phyloP scores from a whole-genome alignment of 768 basidiomycete genomes.

The Tulasnella sp. region DNA sequence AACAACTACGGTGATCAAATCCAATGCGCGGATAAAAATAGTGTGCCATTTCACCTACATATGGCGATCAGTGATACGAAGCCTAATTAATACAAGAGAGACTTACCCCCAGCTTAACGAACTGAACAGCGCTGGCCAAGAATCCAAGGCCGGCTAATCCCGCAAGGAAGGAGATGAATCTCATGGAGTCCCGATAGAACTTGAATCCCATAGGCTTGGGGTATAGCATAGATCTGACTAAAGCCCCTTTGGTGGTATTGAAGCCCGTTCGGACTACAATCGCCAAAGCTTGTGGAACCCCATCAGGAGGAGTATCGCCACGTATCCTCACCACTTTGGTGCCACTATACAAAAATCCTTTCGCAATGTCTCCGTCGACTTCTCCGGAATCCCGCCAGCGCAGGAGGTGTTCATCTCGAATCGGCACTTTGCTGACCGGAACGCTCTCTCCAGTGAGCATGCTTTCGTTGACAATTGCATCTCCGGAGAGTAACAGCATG shows the following conservation, averaged over 20 bases:
- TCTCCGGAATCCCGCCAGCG: constrained; percentile 58
- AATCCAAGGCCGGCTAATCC: constrained; percentile 89
- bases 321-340: constrained; percentile 83
- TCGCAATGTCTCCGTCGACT: constrained; percentile 47
- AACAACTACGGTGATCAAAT: constrained; percentile 93
- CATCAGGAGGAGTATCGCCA: constrained; percentile 39
- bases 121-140: constrained; percentile 81
- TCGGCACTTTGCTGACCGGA: constrained; percentile 81
- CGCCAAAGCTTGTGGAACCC: constrained; percentile 49
- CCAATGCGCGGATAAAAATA: constrained; percentile 81
- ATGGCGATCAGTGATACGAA: neutral
- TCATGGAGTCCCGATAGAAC: constrained; percentile 85
- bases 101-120: constrained; percentile 75
- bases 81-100: neutral
- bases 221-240: constrained; percentile 95
- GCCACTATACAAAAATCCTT: constrained; percentile 79
- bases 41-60: constrained; percentile 74
- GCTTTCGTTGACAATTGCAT: constrained; percentile 96
- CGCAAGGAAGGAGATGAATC: constrained; percentile 84
- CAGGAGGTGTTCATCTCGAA: constrained; percentile 62
- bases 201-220: constrained; percentile 98
- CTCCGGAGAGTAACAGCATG: constrained; percentile 82
- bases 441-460: constrained; percentile 99
- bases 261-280: constrained; percentile 86
- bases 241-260: constrained; percentile 92